These are phyloP conservation scores for Pugionium dolabratum DNA, from an alignment of 345 rosid species.

Conservation along the genomic window DNA sequence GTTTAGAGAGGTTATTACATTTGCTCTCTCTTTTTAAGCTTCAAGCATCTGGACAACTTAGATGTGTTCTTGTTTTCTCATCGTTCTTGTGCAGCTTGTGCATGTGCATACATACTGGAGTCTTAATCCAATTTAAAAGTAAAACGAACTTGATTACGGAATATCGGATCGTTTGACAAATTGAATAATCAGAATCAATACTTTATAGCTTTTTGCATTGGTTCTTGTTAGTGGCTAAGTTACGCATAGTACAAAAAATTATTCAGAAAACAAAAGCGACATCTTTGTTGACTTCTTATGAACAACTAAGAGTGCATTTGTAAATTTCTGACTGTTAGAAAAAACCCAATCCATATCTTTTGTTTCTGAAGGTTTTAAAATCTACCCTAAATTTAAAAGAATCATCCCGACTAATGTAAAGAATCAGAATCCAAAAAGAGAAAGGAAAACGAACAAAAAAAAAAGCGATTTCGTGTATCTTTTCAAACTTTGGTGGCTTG, in stretches of 20 bases:
- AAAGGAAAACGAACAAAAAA: background rate
- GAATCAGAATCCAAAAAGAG: constrained; percentile 1
- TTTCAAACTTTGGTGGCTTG: constrained; percentile 45
- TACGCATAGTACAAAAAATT: no score
- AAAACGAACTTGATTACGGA: background rate
- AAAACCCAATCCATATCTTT: background rate
- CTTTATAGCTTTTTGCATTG: background rate
- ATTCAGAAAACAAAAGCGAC: background rate
- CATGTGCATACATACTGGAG: background rate
- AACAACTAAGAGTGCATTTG: constrained; percentile 23
- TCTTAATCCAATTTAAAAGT: background rate
- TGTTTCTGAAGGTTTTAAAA: background rate
- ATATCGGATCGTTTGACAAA: background rate
- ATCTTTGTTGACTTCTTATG: constrained; percentile 5
- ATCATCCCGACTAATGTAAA: constrained; percentile 12
- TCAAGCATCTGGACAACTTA: no score
- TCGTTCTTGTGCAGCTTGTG: background rate
- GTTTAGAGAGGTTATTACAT: background rate
- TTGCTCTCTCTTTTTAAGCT: background rate
- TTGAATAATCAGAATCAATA: constrained; percentile 18
- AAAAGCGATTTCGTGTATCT: constrained; percentile 1
- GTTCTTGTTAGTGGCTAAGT: background rate
- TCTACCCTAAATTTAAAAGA: constrained; percentile 24
- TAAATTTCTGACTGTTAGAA: constrained; percentile 12
- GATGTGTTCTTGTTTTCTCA: constrained; percentile 11